Evolutionary conservation across 108 stramenopile species (phyloP).

Genomic region (Fragilaria crotonensis): DNA sequence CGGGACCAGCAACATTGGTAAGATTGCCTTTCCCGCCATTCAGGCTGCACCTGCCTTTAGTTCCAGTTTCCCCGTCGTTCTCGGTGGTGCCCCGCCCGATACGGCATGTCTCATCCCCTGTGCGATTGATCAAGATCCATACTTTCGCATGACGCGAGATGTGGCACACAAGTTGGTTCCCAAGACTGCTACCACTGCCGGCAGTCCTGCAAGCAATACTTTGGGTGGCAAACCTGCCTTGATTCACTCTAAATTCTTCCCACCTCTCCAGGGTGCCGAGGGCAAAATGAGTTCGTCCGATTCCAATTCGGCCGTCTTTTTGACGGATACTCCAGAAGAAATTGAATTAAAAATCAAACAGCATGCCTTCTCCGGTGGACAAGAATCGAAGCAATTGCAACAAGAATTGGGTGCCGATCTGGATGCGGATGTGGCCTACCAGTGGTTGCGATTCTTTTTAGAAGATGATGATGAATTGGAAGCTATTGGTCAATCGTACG

Average conservation of each 20-base stretch:
- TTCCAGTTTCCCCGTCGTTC: constrained; percentile 77
- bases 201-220: constrained; percentile 55
- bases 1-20: constrained; percentile 86
- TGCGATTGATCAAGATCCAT: constrained; percentile 99
- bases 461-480: constrained; percentile 96
- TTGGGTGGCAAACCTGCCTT: constrained; percentile 89
- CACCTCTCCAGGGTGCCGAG: constrained; percentile 90
- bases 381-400: constrained; percentile 91
- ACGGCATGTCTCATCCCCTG: constrained; percentile 91
- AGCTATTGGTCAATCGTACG: constrained; percentile 84
- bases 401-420: constrained; percentile 91
- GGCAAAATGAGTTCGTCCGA: constrained; percentile 94
- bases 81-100: constrained; percentile 40
- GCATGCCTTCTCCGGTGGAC: constrained; percentile 91
- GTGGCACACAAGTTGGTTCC: constrained; percentile 90
- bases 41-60: constrained; percentile 97
- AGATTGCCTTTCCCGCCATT: constrained; percentile 89
- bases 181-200: too few species aligned
- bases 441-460: constrained; percentile 96
- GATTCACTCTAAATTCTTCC: constrained; percentile 99
- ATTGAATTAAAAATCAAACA: constrained; percentile 86
- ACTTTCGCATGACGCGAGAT: constrained; percentile 99
- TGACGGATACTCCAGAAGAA: constrained; percentile 90
- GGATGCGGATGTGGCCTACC: constrained; percentile 91
- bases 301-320: constrained; percentile 86